Percentiles rank a stretch among this genome's conserved stretches.
These are phyloP conservation scores for Rhizopogon vinicolor DNA, from an alignment of 768 basidiomycete species.

Conservation along the genomic window DNA sequence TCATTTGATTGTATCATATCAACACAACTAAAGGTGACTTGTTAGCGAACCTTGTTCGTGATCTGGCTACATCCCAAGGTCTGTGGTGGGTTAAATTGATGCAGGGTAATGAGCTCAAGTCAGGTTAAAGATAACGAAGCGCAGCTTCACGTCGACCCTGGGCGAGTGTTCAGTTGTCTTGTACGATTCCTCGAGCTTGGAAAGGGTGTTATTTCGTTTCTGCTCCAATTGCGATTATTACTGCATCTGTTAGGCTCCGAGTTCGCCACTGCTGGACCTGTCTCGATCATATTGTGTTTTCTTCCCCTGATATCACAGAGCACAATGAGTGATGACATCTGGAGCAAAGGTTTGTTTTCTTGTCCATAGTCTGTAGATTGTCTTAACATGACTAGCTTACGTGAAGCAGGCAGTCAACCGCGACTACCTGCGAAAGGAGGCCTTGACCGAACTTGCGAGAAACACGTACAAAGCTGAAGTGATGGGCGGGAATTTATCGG, in stretches of 20 bases:
- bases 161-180: conserved; percentile 7
- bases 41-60: conserved; percentile 13
- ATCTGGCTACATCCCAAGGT: conserved; percentile 21
- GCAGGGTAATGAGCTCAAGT: not conserved
- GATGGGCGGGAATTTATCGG: conserved; percentile 14
- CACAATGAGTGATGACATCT: conserved; percentile 7
- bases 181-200: conserved; percentile 6
- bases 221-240: conserved; percentile 20
- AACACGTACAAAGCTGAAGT: conserved; percentile 16
- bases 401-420: conserved; percentile 11
- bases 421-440: conserved; percentile 17
- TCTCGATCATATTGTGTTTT: conserved; percentile 16
- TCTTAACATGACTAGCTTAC: conserved; percentile 11
- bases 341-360: conserved; percentile 14
- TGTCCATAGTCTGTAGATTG: not conserved
- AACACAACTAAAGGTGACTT: not conserved
- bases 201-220: conserved; percentile 10
- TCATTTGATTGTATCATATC: not conserved
- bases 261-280: conserved; percentile 14
- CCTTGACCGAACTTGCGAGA: conserved; percentile 9
- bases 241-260: conserved; percentile 10
- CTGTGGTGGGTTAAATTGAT: not conserved
- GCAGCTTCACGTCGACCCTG: not conserved
- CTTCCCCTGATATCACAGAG: conserved; percentile 6
- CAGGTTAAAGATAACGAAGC: conserved; percentile 5